phyloP scores from a whole-genome alignment of 2,329 filamentous ascomycete species.

The Blumeria graminis region DNA sequence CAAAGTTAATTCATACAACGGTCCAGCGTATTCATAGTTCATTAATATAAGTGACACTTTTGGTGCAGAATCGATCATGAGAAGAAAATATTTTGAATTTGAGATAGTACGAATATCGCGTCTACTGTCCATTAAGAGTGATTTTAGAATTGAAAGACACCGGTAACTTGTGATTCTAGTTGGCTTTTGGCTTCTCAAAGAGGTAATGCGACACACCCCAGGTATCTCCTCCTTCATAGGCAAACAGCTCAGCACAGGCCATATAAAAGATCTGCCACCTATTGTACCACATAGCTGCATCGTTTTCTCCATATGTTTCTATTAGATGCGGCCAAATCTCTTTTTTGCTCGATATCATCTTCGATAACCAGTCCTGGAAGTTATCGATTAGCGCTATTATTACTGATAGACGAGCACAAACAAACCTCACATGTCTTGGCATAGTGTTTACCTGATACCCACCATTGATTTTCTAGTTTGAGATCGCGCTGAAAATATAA shows the following conservation, averaged over 20 bases:
- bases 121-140: too few relatives aligned
- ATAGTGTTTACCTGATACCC: slow-evolving; percentile 44
- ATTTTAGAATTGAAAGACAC: too few relatives aligned
- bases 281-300: slow-evolving; percentile 38
- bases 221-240: slow-evolving; percentile 36
- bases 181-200: slow-evolving; percentile 28
- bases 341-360: slow-evolving; percentile 32
- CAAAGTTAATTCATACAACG: too few relatives aligned
- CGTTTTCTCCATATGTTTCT: slow-evolving; percentile 38
- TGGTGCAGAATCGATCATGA: too few relatives aligned
- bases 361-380: slow-evolving; percentile 32
- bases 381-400: slow-evolving; percentile 1
- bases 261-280: slow-evolving; percentile 51
- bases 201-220: slow-evolving; percentile 46
- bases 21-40: too few relatives aligned
- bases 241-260: slow-evolving; percentile 46
- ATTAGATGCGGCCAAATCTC: slow-evolving; percentile 38
- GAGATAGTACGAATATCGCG: too few relatives aligned
- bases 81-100: too few relatives aligned
- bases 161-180: too few relatives aligned
- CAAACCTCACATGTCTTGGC: slow-evolving; percentile 42
- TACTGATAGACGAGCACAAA: slow-evolving; percentile 1
- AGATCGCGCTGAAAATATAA: slow-evolving; percentile 42
- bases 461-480: slow-evolving; percentile 38
- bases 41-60: too few relatives aligned